Conservation (phyloP, 768 basidiomycete genomes). For the Hemileccinum impolitum region DNA sequence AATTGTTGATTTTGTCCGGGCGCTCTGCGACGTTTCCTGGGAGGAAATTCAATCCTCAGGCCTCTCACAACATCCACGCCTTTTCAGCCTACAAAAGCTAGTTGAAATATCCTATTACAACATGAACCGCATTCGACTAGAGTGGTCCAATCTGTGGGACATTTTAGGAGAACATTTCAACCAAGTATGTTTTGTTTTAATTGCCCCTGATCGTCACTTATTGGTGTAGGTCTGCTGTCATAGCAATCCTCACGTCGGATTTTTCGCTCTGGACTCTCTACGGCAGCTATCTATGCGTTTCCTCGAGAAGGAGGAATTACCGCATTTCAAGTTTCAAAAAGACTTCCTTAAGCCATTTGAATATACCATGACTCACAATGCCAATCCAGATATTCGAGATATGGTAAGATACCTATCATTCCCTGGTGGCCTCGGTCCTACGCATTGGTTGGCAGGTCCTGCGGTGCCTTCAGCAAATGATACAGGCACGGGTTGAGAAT, state of each 20-base stretch:
- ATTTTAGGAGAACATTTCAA: conserved; percentile 99
- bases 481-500: conserved; percentile 91
- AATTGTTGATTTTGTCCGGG: conserved; percentile 96
- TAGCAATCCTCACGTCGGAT: conserved; percentile 92
- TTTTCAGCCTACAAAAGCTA: conserved; percentile 96
- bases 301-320: conserved; percentile 95
- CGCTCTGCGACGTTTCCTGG: conserved; percentile 96
- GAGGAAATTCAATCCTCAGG: conserved; percentile 99
- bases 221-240: conserved; percentile 88
- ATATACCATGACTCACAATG: conserved; percentile 95
- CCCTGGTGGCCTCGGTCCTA: conserved; percentile 1
- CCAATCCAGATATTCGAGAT: conserved; percentile 92
- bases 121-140: conserved; percentile 95
- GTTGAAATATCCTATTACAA: conserved; percentile 99
- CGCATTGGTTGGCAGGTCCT: conserved; percentile 58
- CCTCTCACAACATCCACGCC: conserved; percentile 85
- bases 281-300: conserved; percentile 98
- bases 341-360: conserved; percentile 98
- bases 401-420: conserved; percentile 56
- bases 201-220: conserved; percentile 7
- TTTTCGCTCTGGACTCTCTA: conserved; percentile 95
- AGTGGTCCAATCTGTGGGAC: conserved; percentile 98
- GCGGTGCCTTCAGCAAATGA: conserved; percentile 98
- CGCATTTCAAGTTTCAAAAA: conserved; percentile 99
- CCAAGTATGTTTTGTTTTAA: conserved; percentile 51